Base-by-base conservation (phyloP, 2,329 filamentous ascomycete genomes). In the Botrytis tulipae region DNA sequence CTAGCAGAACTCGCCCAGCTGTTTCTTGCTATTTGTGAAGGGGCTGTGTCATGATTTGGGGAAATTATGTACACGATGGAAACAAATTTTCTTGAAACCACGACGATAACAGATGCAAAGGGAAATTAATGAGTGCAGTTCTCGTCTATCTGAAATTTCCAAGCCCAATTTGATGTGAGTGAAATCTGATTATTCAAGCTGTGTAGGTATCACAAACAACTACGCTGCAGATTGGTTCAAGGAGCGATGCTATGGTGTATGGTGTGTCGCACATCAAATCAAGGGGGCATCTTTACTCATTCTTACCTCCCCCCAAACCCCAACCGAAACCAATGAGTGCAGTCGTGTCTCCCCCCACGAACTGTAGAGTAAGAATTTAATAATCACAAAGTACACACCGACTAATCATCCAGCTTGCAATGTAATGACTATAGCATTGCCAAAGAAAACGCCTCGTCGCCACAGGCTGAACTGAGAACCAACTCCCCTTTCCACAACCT, bases 21-120 rank as follows among this genome's bases (percentile, higher is more conserved):
- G 42, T 65, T 67, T 67, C 42, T 73, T 73, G 29, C 71, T 69
- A 73, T 73, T 73, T 69, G 42, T 51, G 54, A 73, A 40, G 71
- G 40, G 71, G 71, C 71, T 69, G 54, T 73, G 71, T 51, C 40
- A 18, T 44, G 29, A 37, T 46, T 70, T 61, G 67, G 51, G 67
- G 40, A 61, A 61, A 70, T 54, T 67, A 22, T 68, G 16, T 29
- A 60, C 67, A 70, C 35, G 37, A 32, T 44, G 51, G 32, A 51
- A 48, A 54, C 65, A 22, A 29, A 68, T 18, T 5, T 22, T 54
- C 46, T 68, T 54, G 65, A 68, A 54, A 54, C 35, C 12, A 20
- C 0, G 48, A 46, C 37, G 12, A 44, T 9, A 42, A 62, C 25
- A 51, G 2, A 51, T 20, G 22, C 16, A 25, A 54, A 29, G 46